Evolutionary conservation across 2,329 filamentous ascomycete species (phyloP), one percentile per base, ranked within the genome.

Genomic region (Talaromyces islandicus): DNA sequence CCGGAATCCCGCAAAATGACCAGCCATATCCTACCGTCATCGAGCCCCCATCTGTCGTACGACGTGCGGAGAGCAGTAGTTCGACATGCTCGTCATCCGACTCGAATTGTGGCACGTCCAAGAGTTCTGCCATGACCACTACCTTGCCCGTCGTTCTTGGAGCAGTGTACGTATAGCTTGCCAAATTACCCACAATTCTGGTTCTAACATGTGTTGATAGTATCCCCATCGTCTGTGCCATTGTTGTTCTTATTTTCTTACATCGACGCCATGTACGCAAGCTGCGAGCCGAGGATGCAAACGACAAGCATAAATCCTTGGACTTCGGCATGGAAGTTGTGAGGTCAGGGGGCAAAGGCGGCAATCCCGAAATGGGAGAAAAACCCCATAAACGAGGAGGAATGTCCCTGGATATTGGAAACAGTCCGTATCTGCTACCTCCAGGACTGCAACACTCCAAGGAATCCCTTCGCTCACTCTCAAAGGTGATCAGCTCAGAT

Each of bases 281-380:
- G 68, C 81, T 91, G 64, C 80, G 81, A 59, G 78, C 81, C 61
- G 94, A 99, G 76, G 94, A 99, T 76, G 82, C 83, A 19, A 86
- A 89, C 64, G 92, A 97, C 74, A 90, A 91, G 66, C 91, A 95
- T 75, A 92, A 89, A 70, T 94, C 91, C 0, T 83, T 97, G 70
- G 94, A 99, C 73, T 99, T 97, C 71, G 94, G 94, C 38, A 76
- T 97, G 70, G 91, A 88, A 60, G 74, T 78, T 32, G 73, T 79
- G 63, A 70, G 41, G 64, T 70, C 59, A 46, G 61, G 62, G 64
- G 70, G 70, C 25, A 71, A 69, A 46, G 82, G 79, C 64, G 70
- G 71, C 61, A 67, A 69, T 56, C 69, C 80, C 65, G 76, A 86
- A 75, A 79, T 85, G 81, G 82, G 79, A 27, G 82, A 90, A 69